Base-by-base conservation (phyloP, 1,284 basidiomycete species). In the Ustanciosporium gigantosporum region DNA sequence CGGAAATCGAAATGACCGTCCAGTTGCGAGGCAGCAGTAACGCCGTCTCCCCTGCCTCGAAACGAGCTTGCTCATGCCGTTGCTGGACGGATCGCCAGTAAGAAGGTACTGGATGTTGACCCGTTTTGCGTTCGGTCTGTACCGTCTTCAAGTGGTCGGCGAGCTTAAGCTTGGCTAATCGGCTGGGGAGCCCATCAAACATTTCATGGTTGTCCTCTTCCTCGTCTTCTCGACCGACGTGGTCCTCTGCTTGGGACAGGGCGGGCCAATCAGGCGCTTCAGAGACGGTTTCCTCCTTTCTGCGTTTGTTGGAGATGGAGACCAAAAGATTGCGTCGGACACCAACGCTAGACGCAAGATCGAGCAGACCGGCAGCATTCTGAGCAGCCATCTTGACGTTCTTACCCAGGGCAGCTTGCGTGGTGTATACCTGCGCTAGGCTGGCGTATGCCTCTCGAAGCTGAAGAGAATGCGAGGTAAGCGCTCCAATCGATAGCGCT, bases 1-100 rank as follows among this genome's bases (percentile, higher is more conserved):
- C 41, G n/a, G 56, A 51, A 64, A 98, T 86, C 55, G 87, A 90
- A 44, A 96, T 81, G 9, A 93, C 84, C 4, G 87, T 88, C 92
- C 94, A 97, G 56, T 87, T 83, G 3, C 76, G 59, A 0, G 94
- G 92, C 1, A 97, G 80, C 81, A 56, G 27, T 13, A 47, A 25
- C 37, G 41, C 45, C 23, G 25, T 16, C 8, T 43, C 24, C 14
- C 19, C 48, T 16, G 48, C 21, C 31, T 60, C 51, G 25, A 52
- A 40, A 21, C 56, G 48, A 16, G 52, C 41, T 31, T 56, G 46
- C 38, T 60, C 50, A 40, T 56, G 52, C 25, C 62, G 57, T 5
- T 46, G 36, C n/a, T 47, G 41, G 15, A 52, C 45, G 17, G 49
- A 55, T 32, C 57, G 52, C 52, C 52, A 52, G 24, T 46, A 52